Percentiles rank a stretch among this genome's conserved stretches.
These are phyloP conservation scores for Metschnikowia baotianmanensis DNA, from an alignment of 805 yeast species.

Conservation along the genomic window DNA sequence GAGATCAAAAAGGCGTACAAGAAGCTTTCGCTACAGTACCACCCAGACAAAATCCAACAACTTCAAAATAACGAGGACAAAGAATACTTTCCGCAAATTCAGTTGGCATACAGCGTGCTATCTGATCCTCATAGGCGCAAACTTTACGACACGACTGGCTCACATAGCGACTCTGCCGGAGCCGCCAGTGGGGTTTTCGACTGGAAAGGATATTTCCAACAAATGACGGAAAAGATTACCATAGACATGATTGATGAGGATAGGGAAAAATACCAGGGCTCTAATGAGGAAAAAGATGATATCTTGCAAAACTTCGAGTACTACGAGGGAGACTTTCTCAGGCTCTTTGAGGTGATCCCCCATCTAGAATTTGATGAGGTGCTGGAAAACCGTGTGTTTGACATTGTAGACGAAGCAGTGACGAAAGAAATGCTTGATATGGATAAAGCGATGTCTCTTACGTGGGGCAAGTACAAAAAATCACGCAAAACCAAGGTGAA, in stretches of 20 bases:
- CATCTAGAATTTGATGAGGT: conserved; percentile 62
- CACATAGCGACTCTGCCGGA: conserved; percentile 40
- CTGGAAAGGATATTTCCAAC: conserved; percentile 57
- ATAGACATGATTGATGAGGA: conserved; percentile 72
- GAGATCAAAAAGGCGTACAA: conserved; percentile 57
- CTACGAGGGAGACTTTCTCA: conserved; percentile 65
- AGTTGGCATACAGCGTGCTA: conserved; percentile 70
- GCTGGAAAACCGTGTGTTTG: conserved; percentile 62
- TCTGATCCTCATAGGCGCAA: conserved; percentile 55
- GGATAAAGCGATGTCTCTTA: conserved; percentile 28
- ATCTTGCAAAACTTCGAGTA: conserved; percentile 56
- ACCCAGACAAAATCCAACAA: conserved; percentile 31
- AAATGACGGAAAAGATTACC: conserved; percentile 49
- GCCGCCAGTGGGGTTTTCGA: conserved; percentile 43
- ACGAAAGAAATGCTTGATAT: conserved; percentile 36
- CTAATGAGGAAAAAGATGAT: conserved; percentile 60
- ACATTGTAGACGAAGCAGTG: conserved; percentile 45
- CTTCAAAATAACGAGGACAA: conserved; percentile 18
- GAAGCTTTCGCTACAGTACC: conserved; percentile 24
- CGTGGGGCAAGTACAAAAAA: conserved; percentile 52
- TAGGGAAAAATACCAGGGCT: conserved; percentile 56
- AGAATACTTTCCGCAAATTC: conserved; percentile 59
- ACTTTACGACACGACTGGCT: conserved; percentile 70
- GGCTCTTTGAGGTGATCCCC: conserved; percentile 70
- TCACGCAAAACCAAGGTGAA: conserved; percentile 47